phyloP scores from a whole-genome alignment of 2,329 filamentous ascomycete species.

The Monosporascus sp. region DNA sequence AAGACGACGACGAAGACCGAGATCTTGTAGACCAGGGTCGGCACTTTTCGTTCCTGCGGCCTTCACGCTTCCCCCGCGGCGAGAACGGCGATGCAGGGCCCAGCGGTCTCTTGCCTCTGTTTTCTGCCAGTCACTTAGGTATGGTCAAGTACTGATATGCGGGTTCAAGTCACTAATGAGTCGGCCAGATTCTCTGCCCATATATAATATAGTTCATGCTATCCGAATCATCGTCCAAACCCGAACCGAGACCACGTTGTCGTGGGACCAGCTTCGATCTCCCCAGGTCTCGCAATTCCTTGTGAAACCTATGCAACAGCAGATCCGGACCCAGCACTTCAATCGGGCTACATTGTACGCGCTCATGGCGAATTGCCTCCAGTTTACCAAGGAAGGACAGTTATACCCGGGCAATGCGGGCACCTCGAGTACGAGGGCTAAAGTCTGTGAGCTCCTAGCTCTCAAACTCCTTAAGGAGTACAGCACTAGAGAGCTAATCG shows the following conservation, averaged over 20 bases:
- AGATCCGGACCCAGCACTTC: slow-evolving; percentile 78
- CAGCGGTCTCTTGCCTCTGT: slow-evolving; percentile 60
- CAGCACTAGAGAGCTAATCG: slow-evolving; percentile 82
- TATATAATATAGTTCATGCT: slow-evolving; percentile 86
- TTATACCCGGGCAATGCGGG: slow-evolving; percentile 78
- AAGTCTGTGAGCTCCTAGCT: slow-evolving; percentile 85
- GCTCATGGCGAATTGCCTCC: slow-evolving; percentile 86
- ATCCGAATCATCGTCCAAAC: slow-evolving; percentile 80
- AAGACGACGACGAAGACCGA: slow-evolving; percentile 28
- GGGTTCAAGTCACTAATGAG: background rate
- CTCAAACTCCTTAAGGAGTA: slow-evolving; percentile 89
- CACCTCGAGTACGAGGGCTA: slow-evolving; percentile 75
- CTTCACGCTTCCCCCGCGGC: slow-evolving; percentile 31
- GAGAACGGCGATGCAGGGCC: slow-evolving; percentile 29
- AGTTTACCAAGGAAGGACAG: slow-evolving; percentile 85
- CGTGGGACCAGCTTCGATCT: slow-evolving; percentile 93
- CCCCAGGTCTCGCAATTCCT: slow-evolving; percentile 94
- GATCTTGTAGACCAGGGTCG: slow-evolving; percentile 19
- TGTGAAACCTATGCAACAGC: slow-evolving; percentile 89
- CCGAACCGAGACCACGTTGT: slow-evolving; percentile 84
- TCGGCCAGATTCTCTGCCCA: slow-evolving; percentile 68
- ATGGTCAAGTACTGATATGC: slow-evolving; percentile 15
- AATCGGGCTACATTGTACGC: slow-evolving; percentile 83
- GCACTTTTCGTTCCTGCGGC: slow-evolving; percentile 7
- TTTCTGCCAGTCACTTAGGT: slow-evolving; percentile 75